Percentiles rank a stretch among this genome's conserved stretches.
Conservation (phyloP, 2,329 filamentous ascomycete genomes). For the Aspergillus fumigatiaffinis region DNA sequence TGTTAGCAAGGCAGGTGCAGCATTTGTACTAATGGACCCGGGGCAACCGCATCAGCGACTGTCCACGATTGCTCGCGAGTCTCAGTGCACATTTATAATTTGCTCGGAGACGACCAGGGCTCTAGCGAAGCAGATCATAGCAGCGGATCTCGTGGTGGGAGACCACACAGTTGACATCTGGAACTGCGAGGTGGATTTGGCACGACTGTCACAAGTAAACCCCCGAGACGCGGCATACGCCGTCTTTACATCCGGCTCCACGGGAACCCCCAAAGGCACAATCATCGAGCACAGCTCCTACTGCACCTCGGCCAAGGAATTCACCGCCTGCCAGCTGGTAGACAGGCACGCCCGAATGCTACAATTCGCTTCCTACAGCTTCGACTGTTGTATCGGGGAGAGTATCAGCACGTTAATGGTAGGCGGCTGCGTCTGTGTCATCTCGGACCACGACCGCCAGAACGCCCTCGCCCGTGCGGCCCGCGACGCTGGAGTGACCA, state of each 20-base stretch:
- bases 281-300: background rate
- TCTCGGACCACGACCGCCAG: background rate
- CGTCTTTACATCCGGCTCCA: slow-evolving; percentile 6
- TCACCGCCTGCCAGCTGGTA: too few species aligned
- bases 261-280: slow-evolving; percentile 1
- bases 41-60: background rate
- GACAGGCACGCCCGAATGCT: slow-evolving; percentile 8
- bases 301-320: too few species aligned
- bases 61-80: background rate
- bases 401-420: background rate
- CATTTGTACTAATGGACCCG: background rate
- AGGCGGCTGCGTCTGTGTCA: slow-evolving; percentile 1
- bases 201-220: background rate
- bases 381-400: background rate
- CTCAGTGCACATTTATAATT: background rate
- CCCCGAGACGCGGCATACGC: background rate
- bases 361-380: background rate
- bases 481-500: slow-evolving; percentile 29
- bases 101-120: background rate
- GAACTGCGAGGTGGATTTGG: background rate
- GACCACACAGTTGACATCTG: background rate
- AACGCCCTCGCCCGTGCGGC: background rate
- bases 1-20: background rate
- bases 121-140: background rate
- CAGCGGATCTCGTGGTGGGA: background rate